Conservation (phyloP, 441 rosid species). For the Gossypium davidsonii region DNA sequence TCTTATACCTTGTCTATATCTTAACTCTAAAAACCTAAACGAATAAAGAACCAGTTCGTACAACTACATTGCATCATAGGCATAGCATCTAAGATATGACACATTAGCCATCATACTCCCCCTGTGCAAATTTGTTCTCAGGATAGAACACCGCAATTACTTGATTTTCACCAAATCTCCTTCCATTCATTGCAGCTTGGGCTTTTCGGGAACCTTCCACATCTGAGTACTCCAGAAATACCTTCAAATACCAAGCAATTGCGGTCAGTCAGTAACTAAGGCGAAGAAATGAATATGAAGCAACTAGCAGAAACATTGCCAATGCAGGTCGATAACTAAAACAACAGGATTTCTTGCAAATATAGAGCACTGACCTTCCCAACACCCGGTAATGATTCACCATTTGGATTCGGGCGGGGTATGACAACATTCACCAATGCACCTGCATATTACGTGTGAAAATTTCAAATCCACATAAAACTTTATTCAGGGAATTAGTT, state of each 20-base stretch:
- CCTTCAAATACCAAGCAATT: conserved; percentile 20
- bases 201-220: conserved; percentile 36
- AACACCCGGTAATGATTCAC: conserved; percentile 28
- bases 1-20: not conserved
- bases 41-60: not conserved
- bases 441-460: not conserved
- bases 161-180: conserved; percentile 51
- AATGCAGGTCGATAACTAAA: not conserved
- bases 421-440: conserved; percentile 6
- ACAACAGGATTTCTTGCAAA: not conserved
- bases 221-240: conserved; percentile 52
- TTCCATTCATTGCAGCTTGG: conserved; percentile 36
- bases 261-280: not conserved
- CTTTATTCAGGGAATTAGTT: not conserved
- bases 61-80: not conserved
- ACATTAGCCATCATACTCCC: conserved; percentile 30
- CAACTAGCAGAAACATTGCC: not conserved
- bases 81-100: not conserved
- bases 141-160: conserved; percentile 46
- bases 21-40: not conserved
- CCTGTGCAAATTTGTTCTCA: conserved; percentile 37
- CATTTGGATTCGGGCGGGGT: conserved; percentile 1
- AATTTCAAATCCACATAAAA: not conserved
- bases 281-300: not conserved
- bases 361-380: conserved; percentile 38